phyloP scores from a whole-genome alignment of 257 asterid species.

The Lycium ferocissimum region DNA sequence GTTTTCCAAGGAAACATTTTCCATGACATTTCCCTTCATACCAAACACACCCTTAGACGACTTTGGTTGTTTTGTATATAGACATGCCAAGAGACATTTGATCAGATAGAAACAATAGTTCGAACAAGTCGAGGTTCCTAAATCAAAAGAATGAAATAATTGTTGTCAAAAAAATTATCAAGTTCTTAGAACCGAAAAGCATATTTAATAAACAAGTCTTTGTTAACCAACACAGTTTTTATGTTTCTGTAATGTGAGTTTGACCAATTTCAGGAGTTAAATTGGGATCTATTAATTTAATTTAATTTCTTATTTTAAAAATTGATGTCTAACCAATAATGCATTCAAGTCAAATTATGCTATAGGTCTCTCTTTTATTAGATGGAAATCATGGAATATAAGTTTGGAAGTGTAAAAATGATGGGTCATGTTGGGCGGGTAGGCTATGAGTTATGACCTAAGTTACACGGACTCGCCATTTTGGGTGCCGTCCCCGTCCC shows the following conservation, averaged over 20 bases:
- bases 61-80: not conserved
- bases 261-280: not conserved
- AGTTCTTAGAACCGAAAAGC: not conserved
- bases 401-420: slow-evolving; percentile 9
- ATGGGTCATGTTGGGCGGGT: not conserved
- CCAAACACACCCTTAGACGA: not conserved
- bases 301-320: not conserved
- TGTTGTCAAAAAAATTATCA: not conserved
- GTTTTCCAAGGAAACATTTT: no score
- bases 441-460: not conserved
- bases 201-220: not conserved
- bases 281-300: not conserved
- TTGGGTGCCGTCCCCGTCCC: no score
- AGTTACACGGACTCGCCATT: no score
- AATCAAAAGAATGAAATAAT: not conserved
- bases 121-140: not conserved
- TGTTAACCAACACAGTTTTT: not conserved
- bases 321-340: not conserved
- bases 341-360: not conserved
- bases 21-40: no score
- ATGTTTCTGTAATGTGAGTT: not conserved
- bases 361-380: not conserved
- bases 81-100: not conserved
- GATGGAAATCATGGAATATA: not conserved
- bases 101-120: not conserved